Conservation (phyloP, 225 moss, liverwort and hornwort genomes). For the Thuidium tamariscinum region DNA sequence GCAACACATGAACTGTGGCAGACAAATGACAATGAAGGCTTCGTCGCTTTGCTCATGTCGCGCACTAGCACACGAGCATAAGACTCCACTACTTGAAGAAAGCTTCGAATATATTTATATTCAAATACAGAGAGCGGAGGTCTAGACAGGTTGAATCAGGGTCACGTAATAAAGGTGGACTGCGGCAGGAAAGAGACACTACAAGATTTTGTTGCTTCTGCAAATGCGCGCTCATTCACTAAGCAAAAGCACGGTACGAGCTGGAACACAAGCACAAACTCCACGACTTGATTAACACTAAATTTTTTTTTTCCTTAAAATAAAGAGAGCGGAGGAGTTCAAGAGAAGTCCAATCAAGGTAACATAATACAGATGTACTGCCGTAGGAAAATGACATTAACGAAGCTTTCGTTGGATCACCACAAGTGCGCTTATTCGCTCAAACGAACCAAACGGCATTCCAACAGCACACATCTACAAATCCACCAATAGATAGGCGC, state of each 20-base stretch:
- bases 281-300: not conserved
- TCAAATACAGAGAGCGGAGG: not conserved
- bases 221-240: not conserved
- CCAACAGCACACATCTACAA: not conserved
- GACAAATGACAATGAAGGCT: not conserved
- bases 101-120: not conserved
- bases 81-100: not conserved
- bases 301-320: not conserved
- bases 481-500: not conserved
- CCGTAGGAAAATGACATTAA: not conserved
- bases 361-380: not conserved
- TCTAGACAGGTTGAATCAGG: not conserved
- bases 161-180: not conserved
- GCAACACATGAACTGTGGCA: not conserved
- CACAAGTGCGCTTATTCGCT: not conserved
- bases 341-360: not conserved
- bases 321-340: not conserved
- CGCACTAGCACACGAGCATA: not conserved
- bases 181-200: not conserved
- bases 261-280: not conserved
- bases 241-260: not conserved
- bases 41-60: not conserved
- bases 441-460: not conserved
- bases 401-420: not conserved
- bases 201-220: not conserved